Evolutionary conservation across 2,329 filamentous ascomycete species (phyloP).

Genomic region (Fusarium solani-melongenae): DNA sequence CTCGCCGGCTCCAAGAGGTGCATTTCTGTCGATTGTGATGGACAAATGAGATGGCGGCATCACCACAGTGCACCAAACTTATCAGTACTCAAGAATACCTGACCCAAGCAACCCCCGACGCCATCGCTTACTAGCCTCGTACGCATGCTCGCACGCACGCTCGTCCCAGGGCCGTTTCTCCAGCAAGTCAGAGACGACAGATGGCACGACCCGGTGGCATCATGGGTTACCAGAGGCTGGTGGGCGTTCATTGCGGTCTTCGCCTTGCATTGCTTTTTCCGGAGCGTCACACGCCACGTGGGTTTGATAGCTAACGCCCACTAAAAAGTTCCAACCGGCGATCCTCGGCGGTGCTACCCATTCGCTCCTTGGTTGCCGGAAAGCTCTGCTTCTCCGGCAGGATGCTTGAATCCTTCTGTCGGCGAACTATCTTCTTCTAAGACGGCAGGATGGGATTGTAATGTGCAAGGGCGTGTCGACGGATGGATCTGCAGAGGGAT

Average conservation of each 20-base stretch:
- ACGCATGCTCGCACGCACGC: background rate
- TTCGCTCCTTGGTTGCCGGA: slow-evolving; percentile 2
- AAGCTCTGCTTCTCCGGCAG: background rate
- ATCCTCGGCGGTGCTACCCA: slow-evolving; percentile 24
- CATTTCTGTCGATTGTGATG: slow-evolving; percentile 37
- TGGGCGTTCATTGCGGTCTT: slow-evolving; percentile 15
- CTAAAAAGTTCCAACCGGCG: slow-evolving; percentile 24
- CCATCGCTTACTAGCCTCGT: slow-evolving; percentile 39
- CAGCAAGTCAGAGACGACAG: slow-evolving; percentile 20
- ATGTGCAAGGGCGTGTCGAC: background rate
- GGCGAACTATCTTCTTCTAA: background rate
- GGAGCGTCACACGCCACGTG: slow-evolving; percentile 41
- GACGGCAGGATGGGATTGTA: background rate
- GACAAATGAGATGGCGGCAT: slow-evolving; percentile 35
- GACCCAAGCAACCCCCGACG: slow-evolving; percentile 24
- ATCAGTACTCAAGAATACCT: slow-evolving; percentile 40
- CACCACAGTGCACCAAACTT: slow-evolving; percentile 41
- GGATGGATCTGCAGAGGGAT: background rate
- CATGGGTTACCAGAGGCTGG: slow-evolving; percentile 1
- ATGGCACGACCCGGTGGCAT: slow-evolving; percentile 16
- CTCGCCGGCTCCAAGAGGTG: slow-evolving; percentile 14
- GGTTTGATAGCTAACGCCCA: slow-evolving; percentile 30
- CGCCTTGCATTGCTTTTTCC: slow-evolving; percentile 26
- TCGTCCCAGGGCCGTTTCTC: slow-evolving; percentile 13
- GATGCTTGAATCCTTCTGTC: background rate